Base-by-base conservation (phyloP, 2,329 filamentous ascomycete genomes). In the Emmonsia crescens region DNA sequence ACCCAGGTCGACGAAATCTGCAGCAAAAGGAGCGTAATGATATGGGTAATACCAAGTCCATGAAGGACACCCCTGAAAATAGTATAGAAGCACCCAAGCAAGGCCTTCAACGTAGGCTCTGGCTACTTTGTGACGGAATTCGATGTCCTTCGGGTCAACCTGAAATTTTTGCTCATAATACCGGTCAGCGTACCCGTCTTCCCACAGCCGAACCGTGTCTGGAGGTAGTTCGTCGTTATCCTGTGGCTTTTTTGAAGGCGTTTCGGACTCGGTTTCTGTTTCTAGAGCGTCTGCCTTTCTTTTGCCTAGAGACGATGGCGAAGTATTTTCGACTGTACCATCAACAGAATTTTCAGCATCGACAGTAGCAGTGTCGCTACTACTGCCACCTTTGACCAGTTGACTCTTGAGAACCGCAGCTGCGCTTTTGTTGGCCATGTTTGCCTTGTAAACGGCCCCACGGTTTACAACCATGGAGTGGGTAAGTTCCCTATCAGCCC, bases 41-140 rank as follows among this genome's bases (percentile, higher is more conserved):
- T 97, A 96, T 0, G 94, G 94, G 71, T 96, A 99, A 74, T 94
- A 99, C 94, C 94, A 99, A 59, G 93, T 95, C 94, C 95, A 99
- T 0, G 91, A 96, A 27, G 94, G 91, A 69, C 94, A 99, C 31
- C 94, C 94, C 75, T 99, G 94, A 75, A 96, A 96, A 74, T 99
- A 99, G 76, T 99, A 99, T 42, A 92, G 81, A 58, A 99, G 79
- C 46, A 99, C 94, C 94, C 95, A 99, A 27, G 89, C 89, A 10
- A 99, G 82, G 42, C 94, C 94, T 78, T 97, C 91, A 14, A 93
- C 91, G 73, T 99, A 99, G n/a, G 89, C 85, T 60, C 85, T 84
- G 42, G 89, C 94, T 61, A 99, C 95, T 70, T 91, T 84, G 74
- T 92, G 88, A 60, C 93, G 89, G 75, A 97, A 97, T 59, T 86